A percentile compares a stretch with the other conserved stretches of the same genome.
These are phyloP conservation scores for Suhomyces kilbournensis DNA, from an alignment of 805 yeast species.

Conservation along the genomic window DNA sequence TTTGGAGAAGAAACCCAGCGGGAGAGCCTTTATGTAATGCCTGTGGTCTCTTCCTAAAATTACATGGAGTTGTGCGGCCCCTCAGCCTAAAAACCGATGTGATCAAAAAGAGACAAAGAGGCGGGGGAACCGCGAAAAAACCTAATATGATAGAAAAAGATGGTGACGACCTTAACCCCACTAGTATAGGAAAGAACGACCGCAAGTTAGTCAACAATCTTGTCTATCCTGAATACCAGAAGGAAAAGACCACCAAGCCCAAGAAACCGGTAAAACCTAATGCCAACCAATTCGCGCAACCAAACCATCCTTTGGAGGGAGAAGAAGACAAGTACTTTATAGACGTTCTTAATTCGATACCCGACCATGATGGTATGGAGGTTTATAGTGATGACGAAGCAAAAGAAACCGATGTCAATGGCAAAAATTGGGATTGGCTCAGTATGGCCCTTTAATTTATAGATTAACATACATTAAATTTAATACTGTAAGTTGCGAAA, in stretches of 20 bases:
- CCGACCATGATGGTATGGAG: slow-evolving; percentile 3
- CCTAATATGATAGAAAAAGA: slow-evolving; percentile 34
- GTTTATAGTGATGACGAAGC: slow-evolving; percentile 2
- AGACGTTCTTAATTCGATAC: slow-evolving; percentile 12
- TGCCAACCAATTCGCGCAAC: not conserved
- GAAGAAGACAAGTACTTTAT: slow-evolving; percentile 17
- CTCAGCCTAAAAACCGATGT: slow-evolving; percentile 87
- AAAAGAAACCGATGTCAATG: slow-evolving; percentile 7
- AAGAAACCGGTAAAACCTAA: slow-evolving; percentile 1
- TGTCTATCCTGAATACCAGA: slow-evolving; percentile 3
- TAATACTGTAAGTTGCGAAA: not conserved
- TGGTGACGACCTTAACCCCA: slow-evolving; percentile 51
- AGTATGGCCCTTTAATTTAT: slow-evolving; percentile 35
- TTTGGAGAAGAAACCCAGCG: slow-evolving; percentile 91
- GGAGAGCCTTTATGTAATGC: slow-evolving; percentile 95
- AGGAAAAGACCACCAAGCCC: slow-evolving; percentile 7
- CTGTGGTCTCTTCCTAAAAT: slow-evolving; percentile 86
- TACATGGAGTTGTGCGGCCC: slow-evolving; percentile 95
- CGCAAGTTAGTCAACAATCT: slow-evolving; percentile 7
- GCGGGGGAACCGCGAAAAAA: slow-evolving; percentile 19
- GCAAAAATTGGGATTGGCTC: slow-evolving; percentile 45
- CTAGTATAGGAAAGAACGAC: slow-evolving; percentile 28
- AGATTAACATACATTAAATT: not conserved
- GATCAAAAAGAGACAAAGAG: slow-evolving; percentile 84
- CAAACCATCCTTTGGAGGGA: not conserved